Evolutionary conservation across 176 grass and related monocot species (phyloP), one percentile per base, ranked within the genome.

Genomic region (Lolium multiflorum): DNA sequence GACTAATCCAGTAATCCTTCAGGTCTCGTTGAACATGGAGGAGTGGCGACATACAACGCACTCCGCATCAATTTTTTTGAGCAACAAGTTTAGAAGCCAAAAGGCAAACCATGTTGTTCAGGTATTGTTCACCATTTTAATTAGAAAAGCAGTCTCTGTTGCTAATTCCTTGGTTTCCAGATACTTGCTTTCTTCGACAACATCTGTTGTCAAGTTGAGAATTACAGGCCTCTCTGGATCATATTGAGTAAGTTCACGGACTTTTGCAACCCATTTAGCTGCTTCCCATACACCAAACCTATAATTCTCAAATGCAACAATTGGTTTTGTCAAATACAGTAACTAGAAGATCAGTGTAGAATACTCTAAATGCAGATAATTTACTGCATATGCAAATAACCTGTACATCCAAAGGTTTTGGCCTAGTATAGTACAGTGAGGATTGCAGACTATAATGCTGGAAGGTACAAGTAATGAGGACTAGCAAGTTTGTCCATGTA

Each of bases 271-370:
- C 96, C 92, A 98, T 86, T 98, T 98, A 75, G 96, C 92, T 64
- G 96, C 96, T 89, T 98, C 93, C 96, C 93, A 94, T 67, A 98
- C 90, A 76, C 93, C 93, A 94, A 98, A 98, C 86, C 96, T 98
- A 91, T 11, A 82, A 87, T 84, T 85, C 78, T 41, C 44, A 79
- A 89, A 80, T 64, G 60, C 20, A 88, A 79, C 39, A 80, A 44
- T 74, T 70, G 71, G 43, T 81, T 57, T n/a, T 75, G 41, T 80
- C 28, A 63, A 75, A 76, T 26, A 76, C 48, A 76, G 24, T 31
- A 52, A 76, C 22, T 76, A 50, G 14, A 76, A 50, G 72, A 31
- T 76, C 14, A 28, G 7, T 14, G 47, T 26, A 76, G 47, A 74
- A 76, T 76, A 76, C 24, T 76, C 24, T 24, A 52, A 26, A 76